phyloP scores from a whole-genome alignment of 169 alveolate genomes.

The Eimeria tenella region DNA sequence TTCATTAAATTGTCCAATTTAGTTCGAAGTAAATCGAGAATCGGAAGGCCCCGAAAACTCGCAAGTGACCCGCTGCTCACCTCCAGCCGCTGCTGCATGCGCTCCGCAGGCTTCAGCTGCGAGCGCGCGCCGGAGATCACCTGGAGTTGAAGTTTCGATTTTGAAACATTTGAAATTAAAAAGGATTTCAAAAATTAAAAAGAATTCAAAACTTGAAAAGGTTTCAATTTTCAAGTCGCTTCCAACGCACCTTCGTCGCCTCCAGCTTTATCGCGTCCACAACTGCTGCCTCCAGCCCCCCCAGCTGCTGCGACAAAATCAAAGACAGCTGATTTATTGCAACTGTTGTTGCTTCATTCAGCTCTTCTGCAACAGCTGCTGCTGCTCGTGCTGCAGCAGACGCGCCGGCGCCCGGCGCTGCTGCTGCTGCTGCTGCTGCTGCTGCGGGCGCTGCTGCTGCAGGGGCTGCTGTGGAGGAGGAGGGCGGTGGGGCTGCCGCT shows the following conservation, averaged over 20 bases:
- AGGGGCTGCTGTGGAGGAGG: too few species aligned
- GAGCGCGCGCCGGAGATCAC: not conserved
- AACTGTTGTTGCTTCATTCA: not conserved
- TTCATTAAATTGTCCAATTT: too few species aligned
- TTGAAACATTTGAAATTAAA: too few species aligned
- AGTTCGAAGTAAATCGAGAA: not conserved
- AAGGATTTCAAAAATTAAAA: too few species aligned
- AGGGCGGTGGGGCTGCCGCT: not conserved
- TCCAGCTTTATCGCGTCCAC: not conserved
- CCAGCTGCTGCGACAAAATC: conserved; percentile 15
- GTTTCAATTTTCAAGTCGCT: too few species aligned
- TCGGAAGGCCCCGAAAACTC: too few species aligned
- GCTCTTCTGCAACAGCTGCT: not conserved
- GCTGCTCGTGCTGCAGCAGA: not conserved
- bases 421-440: not conserved
- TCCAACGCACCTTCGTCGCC: not conserved
- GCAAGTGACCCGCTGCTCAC: not conserved
- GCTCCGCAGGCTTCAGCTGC: conserved; percentile 3
- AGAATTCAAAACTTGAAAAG: too few species aligned
- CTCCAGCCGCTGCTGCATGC: not conserved
- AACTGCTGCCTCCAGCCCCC: not conserved
- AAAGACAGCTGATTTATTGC: not conserved
- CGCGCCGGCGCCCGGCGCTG: not conserved
- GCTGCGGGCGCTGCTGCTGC: not conserved
- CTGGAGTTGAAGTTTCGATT: not conserved